phyloP scores from a whole-genome alignment of 106 monocot species.

The Xerophyta viscosa region DNA sequence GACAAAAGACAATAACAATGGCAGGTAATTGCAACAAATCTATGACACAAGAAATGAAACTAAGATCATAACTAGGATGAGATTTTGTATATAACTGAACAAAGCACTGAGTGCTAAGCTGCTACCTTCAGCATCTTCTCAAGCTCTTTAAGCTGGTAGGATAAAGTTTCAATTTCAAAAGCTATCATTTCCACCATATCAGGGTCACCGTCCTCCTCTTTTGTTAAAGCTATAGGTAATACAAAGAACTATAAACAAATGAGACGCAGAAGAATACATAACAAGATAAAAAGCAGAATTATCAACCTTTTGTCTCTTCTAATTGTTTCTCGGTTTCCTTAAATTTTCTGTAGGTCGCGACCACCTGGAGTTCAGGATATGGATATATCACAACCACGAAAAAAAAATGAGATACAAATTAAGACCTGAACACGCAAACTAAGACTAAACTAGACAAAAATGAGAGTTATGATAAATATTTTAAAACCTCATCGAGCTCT shows the following conservation, averaged over 20 bases:
- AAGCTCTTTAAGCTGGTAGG: conserved; percentile 56
- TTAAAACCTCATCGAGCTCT: conserved; percentile 75
- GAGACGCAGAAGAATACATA: conserved; percentile 2
- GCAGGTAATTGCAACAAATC: no score
- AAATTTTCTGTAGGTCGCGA: conserved; percentile 54
- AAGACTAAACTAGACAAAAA: no score
- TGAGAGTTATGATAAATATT: not conserved
- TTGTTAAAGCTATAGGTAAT: conserved; percentile 52
- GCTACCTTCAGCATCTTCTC: conserved; percentile 88
- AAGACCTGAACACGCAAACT: no score
- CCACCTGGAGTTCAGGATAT: conserved; percentile 54
- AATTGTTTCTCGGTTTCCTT: conserved; percentile 85
- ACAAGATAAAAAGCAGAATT: not conserved
- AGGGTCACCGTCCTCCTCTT: conserved; percentile 64
- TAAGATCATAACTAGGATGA: no score
- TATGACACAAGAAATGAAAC: no score
- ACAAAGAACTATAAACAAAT: conserved; percentile 9
- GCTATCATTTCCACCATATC: conserved; percentile 97
- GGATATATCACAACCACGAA: not conserved
- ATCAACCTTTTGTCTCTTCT: conserved; percentile 78
- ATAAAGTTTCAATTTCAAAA: conserved; percentile 60
- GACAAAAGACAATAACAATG: no score
- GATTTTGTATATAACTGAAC: no score
- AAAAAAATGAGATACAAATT: not conserved
- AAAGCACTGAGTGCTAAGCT: no score